Percentiles rank a stretch among this genome's conserved stretches.
Conservation (phyloP, 129 eudicot genomes). For the Pittosporum tobira region DNA sequence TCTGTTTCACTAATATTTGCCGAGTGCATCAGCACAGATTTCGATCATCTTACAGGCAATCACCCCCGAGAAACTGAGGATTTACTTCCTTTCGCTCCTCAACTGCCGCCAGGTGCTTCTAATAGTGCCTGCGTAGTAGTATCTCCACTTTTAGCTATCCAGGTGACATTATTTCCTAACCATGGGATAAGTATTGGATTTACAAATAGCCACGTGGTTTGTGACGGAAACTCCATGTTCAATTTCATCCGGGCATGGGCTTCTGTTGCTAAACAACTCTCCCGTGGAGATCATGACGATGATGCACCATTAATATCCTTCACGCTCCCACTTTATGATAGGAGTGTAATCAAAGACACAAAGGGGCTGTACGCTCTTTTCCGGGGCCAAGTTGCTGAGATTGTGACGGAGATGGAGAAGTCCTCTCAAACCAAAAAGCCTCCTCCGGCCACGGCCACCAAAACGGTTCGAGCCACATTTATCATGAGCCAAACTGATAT, state of each 20-base stretch:
- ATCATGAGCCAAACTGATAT: conserved; percentile 18
- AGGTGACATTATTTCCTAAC: conserved; percentile 36
- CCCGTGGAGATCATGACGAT: background rate
- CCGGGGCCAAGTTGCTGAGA: background rate
- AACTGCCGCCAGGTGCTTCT: background rate
- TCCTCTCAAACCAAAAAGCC: background rate
- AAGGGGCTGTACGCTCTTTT: background rate
- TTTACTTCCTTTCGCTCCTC: conserved; percentile 31
- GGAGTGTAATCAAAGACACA: background rate
- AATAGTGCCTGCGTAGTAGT: background rate
- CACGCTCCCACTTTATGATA: background rate
- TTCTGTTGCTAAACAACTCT: conserved; percentile 9
- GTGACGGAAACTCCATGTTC: conserved; percentile 27
- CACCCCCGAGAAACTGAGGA: conserved; percentile 32
- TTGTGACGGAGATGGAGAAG: background rate
- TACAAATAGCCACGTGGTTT: conserved; percentile 20
- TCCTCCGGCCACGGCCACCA: background rate
- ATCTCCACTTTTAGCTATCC: conserved; percentile 25
- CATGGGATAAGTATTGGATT: conserved; percentile 38
- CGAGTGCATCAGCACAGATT: conserved; percentile 17
- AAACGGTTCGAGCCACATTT: conserved; percentile 29
- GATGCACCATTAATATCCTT: background rate
- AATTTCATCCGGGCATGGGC: conserved; percentile 39
- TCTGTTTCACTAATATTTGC: conserved; percentile 24
- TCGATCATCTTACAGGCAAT: conserved; percentile 24